Evolutionary conservation across 805 yeast species (phyloP), one percentile per base, ranked within the genome.

Genomic region (Teunomyces cretensis): DNA sequence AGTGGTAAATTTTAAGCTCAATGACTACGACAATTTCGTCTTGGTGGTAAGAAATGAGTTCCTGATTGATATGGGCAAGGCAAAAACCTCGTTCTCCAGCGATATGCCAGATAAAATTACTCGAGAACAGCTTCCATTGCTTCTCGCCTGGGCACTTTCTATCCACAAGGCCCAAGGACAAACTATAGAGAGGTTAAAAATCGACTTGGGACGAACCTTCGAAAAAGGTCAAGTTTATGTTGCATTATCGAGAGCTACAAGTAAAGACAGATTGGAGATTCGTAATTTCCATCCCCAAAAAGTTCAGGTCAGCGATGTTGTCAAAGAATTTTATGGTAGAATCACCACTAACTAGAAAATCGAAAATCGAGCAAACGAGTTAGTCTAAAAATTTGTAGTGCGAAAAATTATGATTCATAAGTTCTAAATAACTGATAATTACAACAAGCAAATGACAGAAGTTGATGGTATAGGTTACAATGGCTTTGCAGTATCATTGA

Each of bases 161-260:
- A 87, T 87, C 41, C 96, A 87, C 58, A 87, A 87, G 60, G 80
- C 94, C 0, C 96, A 87, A 60, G 96, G 96, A 2, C 95, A 87
- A 65, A 86, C 96, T 0, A 74, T 87, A 37, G 81, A 79, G 33
- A 63, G 88, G 49, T 82, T 87, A 2, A 80, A 78, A 50, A 88
- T 87, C 9, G 91, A 87, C 56, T 62, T 87, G 39, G 70, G 76
- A 19, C 78, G 73, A 50, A 77, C 81, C 19, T 87, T 87, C 54
- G 95, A 87, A 60, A 84, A 80, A 44, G 96, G 96, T 15, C 96
- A 87, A 55, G 89, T 85, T 3, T 87, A 87, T 56, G 94, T 87
- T 30, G 94, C 96, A 0, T 65, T 87, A 41, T 84, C 90, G 37
- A 75, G 96, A 71, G 94, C 94, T 6, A 83, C 80, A 0, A 78